Base-by-base conservation (phyloP, 2,329 filamentous ascomycete genomes). In the Lecanoromycetidae sp. region DNA sequence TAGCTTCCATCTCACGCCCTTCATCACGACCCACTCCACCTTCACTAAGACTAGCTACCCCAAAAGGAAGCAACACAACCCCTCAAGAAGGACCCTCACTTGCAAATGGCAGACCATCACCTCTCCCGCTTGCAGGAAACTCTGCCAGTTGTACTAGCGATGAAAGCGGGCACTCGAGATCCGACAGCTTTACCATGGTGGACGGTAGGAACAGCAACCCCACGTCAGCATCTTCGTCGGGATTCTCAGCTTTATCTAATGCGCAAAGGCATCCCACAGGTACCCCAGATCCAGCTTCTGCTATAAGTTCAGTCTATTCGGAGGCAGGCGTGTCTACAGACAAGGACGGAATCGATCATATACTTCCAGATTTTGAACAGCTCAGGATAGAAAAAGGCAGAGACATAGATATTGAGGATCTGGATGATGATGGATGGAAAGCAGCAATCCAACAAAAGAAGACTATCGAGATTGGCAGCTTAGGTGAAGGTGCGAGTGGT, bases 341-440 rank as follows among this genome's bases (percentile, higher is more conserved):
- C 64, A 71, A 85, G 52, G 87, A 94, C 54, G 78, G 78, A 55
- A 93, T 86, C 60, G 74, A 84, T 64, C 84, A 86, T 57, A 81
- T 81, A 3, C 69, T 88, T 51, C 80, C 78, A 2, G 77, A 81
- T 57, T 79, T 95, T 49, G 87, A 93, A 55, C 81, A 88, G 63
- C 66, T 94, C 57, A 84, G 78, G 41, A 63, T 91, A 37, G 87
- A 94, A 56, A 87, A 82, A 64, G 87, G 87, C 29, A 75, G 85
- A 54, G 84, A 81, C 20, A 68, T 90, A 32, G 91, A 98, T 63
- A 90, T 94, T 3, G 90, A 95, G 58, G 90, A 96, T 56, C 68
- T 98, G 40, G 90, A 96, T 60, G 88, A 95, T 58, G 85, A 94
- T 53, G 87, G 87, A 17, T 98, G 91, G 91, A 80, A 84, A 61